Conservation (phyloP, 1,139 yeast species). For the Geotrichum fermentans region DNA sequence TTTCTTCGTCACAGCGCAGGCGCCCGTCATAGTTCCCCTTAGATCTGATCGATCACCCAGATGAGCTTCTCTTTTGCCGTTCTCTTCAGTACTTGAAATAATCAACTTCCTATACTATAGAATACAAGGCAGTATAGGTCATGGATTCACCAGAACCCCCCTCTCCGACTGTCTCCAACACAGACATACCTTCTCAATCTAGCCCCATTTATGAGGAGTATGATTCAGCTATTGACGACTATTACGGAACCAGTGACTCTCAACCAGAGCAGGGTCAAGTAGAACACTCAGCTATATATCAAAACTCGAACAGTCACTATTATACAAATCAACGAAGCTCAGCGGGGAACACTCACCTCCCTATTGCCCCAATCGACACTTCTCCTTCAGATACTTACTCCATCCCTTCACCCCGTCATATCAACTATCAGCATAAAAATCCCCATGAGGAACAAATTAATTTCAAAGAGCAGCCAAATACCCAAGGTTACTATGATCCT, state of each 20-base stretch:
- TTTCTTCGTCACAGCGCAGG: too few relatives aligned
- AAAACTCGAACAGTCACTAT: background rate
- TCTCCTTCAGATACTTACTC: background rate
- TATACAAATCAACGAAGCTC: background rate
- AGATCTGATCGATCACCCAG: too few relatives aligned
- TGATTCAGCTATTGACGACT: constrained; percentile 14
- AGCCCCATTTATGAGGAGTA: constrained; percentile 8
- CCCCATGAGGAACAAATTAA: background rate
- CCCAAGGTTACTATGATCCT: background rate
- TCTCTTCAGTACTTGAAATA: too few relatives aligned
- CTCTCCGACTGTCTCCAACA: background rate
- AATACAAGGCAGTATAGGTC: too few relatives aligned
- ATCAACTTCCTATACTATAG: too few relatives aligned
- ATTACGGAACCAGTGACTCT: constrained; percentile 8
- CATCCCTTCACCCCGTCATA: background rate
- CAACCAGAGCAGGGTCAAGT: background rate
- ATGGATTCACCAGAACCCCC: background rate
- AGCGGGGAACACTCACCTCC: background rate
- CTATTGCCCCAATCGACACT: background rate
- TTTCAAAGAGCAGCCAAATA: background rate
- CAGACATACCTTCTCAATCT: background rate
- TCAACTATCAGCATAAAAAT: background rate
- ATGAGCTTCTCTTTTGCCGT: too few relatives aligned
- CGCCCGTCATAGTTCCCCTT: too few relatives aligned
- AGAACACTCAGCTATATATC: background rate